These are phyloP conservation scores for Apiospora malaysiana DNA, from an alignment of 2,329 filamentous ascomycete genomes.

Conservation along the genomic window DNA sequence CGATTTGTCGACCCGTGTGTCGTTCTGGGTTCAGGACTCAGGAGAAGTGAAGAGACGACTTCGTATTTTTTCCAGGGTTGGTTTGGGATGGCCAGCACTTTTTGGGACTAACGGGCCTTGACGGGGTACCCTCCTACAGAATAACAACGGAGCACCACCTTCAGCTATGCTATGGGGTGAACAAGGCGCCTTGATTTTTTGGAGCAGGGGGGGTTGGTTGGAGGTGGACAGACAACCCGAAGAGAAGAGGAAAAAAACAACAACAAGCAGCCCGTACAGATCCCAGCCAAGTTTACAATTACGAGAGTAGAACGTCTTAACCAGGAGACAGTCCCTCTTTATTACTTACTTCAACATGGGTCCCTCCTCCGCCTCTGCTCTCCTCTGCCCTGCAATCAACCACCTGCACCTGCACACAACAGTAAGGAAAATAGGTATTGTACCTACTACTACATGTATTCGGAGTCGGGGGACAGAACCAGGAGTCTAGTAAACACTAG, in stretches of 20 bases:
- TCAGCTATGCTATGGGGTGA: constrained; percentile 12
- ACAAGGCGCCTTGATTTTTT: constrained; percentile 17
- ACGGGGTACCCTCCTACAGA: constrained; percentile 13
- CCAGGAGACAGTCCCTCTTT: neutral
- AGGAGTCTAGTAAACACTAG: neutral
- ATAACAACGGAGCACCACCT: constrained; percentile 1
- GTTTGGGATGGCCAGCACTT: constrained; percentile 18
- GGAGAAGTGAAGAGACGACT: constrained; percentile 18
- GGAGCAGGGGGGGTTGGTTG: constrained; percentile 6
- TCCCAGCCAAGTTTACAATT: neutral
- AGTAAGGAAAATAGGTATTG: neutral
- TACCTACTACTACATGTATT: no score
- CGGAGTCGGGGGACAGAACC: no score
- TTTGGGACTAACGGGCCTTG: constrained; percentile 13
- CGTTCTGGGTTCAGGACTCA: neutral
- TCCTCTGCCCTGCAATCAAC: neutral
- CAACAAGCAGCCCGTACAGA: neutral
- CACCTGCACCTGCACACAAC: no score
- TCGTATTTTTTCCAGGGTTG: constrained; percentile 21
- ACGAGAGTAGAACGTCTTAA: neutral
- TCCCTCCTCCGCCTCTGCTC: neutral
- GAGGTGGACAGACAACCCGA: neutral
- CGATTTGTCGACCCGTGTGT: constrained; percentile 17
- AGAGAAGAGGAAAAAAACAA: neutral
- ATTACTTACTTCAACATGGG: neutral